Evolutionary conservation across 768 basidiomycete species (phyloP).

Genomic region (Clavulina sp.): DNA sequence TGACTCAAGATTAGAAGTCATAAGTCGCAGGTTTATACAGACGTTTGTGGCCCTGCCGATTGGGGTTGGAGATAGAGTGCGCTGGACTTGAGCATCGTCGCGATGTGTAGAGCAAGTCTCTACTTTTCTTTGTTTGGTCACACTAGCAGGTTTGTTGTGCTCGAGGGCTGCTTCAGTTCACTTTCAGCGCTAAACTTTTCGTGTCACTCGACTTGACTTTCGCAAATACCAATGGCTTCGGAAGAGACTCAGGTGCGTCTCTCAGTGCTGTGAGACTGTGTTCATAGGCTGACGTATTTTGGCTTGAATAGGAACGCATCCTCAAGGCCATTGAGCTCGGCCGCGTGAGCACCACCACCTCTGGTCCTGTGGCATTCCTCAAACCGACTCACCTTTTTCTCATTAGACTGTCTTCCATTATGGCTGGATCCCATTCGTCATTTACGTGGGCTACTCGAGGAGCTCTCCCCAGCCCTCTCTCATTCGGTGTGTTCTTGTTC

Average conservation of each 20-base stretch:
- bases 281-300: no score
- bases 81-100: constrained; percentile 9
- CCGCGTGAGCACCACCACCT: constrained; percentile 35
- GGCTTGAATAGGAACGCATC: constrained; percentile 49
- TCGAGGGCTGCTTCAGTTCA: no score
- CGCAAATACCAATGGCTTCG: no score
- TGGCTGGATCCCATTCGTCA: constrained; percentile 91
- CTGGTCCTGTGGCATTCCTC: background rate
- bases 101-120: constrained; percentile 3
- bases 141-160: background rate
- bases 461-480: constrained; percentile 89
- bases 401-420: constrained; percentile 76
- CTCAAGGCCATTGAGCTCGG: constrained; percentile 63
- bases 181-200: no score
- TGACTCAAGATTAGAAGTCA: background rate
- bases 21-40: no score
- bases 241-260: constrained; percentile 68
- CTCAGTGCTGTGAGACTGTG: background rate
- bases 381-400: background rate
- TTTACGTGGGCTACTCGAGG: constrained; percentile 84
- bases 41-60: no score
- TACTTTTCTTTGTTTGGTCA: background rate
- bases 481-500: constrained; percentile 23
- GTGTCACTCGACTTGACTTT: no score
- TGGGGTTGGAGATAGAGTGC: constrained; percentile 12